Percentiles rank a stretch among this genome's conserved stretches.
Conservation (phyloP, 1,284 basidiomycete genomes). For the Gymnopus androsaceus region DNA sequence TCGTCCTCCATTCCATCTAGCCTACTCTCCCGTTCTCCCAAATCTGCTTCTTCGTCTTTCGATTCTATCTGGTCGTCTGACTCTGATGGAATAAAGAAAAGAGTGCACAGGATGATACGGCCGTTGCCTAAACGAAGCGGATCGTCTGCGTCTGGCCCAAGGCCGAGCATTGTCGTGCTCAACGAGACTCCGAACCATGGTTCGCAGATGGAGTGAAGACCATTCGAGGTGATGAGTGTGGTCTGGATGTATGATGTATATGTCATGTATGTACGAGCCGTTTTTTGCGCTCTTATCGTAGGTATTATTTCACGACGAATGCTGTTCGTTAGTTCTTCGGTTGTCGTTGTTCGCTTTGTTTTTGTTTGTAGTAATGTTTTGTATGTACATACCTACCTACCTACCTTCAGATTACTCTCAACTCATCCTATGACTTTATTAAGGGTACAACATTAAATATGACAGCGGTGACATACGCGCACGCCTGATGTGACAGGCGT, state of each 20-base stretch:
- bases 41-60: background rate
- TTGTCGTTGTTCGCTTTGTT: background rate
- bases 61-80: background rate
- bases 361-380: background rate
- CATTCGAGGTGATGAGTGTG: background rate
- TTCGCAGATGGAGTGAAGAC: constrained; percentile 1
- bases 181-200: background rate
- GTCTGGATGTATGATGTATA: background rate
- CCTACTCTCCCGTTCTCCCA: constrained; percentile 16
- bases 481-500: too few species aligned
- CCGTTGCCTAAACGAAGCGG: constrained; percentile 42
- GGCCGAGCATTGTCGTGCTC: constrained; percentile 13
- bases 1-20: constrained; percentile 37
- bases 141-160: background rate
- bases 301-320: too few species aligned
- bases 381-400: background rate
- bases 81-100: background rate
- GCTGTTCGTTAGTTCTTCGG: too few species aligned
- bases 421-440: too few species aligned
- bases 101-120: constrained; percentile 29
- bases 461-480: too few species aligned
- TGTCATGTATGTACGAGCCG: background rate
- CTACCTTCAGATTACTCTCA: background rate
- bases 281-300: too few species aligned
- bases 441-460: too few species aligned